Base-by-base conservation (phyloP, 768 basidiomycete species). In the Mycena vitilis region DNA sequence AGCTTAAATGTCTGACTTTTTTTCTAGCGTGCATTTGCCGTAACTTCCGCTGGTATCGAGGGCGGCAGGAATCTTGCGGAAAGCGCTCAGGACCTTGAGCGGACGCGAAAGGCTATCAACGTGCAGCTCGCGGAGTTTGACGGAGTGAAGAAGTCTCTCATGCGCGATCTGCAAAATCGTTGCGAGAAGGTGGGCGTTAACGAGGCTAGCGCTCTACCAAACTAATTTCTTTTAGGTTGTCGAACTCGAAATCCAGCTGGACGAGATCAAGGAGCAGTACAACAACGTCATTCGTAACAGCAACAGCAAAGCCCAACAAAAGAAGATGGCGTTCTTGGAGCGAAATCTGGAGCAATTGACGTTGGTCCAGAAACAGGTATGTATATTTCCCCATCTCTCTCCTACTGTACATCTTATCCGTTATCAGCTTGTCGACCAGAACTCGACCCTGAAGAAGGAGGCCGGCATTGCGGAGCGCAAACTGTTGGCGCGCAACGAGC, bases 41-140 rank as follows among this genome's bases (percentile, higher is more conserved):
- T 96, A 58, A 97, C 97, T 15, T 96, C 97, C 66, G 95, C 96
- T 66, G 97, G 98, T 57, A 95, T 97, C 73, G 95, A 97, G 77
- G 96, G 96, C 60, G 96, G 96, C 55, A 98, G 95, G 86, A 96
- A 94, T 79, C 88, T 99, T 48, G 98, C 95, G 37, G 95, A 98
- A 82, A 96, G 95, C 75, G 95, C 97, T 3, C 94, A 96, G 81
- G 98, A 99, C 81, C 89, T 98, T 72, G 98, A 99, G 81, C 88
- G 97, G 64, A 95, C 95, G 52, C 89, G 98, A 73, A 98, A 98
- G 81, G 94, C 95, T 15, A 96, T 98, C 81, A 97, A 95, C 70
- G 93, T 96, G n/a, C 97, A 99, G 76, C 90, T 97, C 66, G 95
- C 96, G 67, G 98, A 99, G 77, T 99, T 99, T 79, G 98, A 99